A percentile compares a stretch with the other conserved stretches of the same genome.
Evolutionary conservation across 495 filamentous ascomycete species (phyloP).

Genomic region (Xylaria acuta): DNA sequence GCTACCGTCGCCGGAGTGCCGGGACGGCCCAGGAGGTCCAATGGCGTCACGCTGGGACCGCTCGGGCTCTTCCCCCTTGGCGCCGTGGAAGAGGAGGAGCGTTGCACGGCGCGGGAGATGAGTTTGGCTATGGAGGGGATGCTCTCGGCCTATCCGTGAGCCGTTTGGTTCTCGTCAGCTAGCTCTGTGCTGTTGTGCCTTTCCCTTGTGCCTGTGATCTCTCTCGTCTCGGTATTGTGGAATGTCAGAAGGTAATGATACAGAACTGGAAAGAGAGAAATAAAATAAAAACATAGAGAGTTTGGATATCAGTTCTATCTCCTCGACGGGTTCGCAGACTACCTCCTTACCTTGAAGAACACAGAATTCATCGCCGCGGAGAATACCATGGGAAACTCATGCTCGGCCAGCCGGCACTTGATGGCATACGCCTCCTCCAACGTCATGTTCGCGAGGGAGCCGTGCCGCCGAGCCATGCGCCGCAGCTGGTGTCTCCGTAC

Average conservation of each 20-base stretch:
- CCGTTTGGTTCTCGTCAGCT: background rate
- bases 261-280: background rate
- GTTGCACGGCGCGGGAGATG: conserved; percentile 7
- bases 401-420: conserved; percentile 15
- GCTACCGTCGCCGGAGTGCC: background rate
- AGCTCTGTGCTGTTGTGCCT: background rate
- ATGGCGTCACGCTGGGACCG: background rate
- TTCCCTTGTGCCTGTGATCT: too few species aligned
- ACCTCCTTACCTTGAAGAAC: conserved; percentile 21
- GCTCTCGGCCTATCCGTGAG: background rate
- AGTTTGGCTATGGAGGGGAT: conserved; percentile 18
- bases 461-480: background rate
- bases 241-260: background rate
- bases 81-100: background rate
- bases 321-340: background rate
- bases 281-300: too few species aligned
- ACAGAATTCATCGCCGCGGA: background rate
- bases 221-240: background rate
- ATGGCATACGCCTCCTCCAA: conserved; percentile 19
- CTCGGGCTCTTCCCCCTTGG: background rate
- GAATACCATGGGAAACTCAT: conserved; percentile 7
- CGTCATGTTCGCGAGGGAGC: background rate
- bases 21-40: background rate
- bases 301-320: background rate
- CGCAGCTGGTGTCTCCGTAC: background rate